Evolutionary conservation across 768 basidiomycete genomes (phyloP), one percentile per base, ranked within the genome.

Genomic region (Boletus rufocinnamomeus): DNA sequence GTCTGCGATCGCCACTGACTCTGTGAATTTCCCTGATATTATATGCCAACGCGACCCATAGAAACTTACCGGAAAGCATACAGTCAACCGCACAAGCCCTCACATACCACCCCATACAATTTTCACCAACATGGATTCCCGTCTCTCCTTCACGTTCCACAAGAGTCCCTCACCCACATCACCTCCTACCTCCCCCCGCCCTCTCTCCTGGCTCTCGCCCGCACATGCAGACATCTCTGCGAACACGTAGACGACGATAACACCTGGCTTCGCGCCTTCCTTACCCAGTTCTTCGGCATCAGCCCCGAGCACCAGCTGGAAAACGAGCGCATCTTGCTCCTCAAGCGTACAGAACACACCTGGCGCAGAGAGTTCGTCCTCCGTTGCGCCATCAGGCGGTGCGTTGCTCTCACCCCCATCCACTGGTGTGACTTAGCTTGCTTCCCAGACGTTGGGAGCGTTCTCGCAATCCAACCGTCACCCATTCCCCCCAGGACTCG

Each of bases 181-280:
- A 89, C 90, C 11, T 80, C 88, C 10, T 84, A 85, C 70, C 84
- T 93, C 54, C 78, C 84, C 64, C 89, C 89, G 1, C 79, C 76
- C 1, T 78, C 83, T 4, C 81, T 94, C 35, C 68, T 85, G 45
- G 73, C 80, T 2, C 82, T 94, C 63, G 78, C 79, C 23, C 68
- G 73, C 63, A 83, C 86, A 58, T 81, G 79, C 72, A 75, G 70
- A 48, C 68, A 66, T 58, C 77, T 91, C 56, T 77, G 80, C 68
- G 75, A 80, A 61, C 90, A 91, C 79, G 75, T 91, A 79, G 81
- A 81, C 54, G 81, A 89, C 65, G 91, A 94, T 59, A 86, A 83
- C 66, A 92, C 89, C 37, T 94, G 91, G 91, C 79, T 82, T 51
- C 77, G 84, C 23, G 91, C 92, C 30, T 91, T 90, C 71, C 75